Evolutionary conservation across 192 early-diverging fungal species (phyloP), one percentile per base, ranked within the genome.

Genomic region (Backusella macrospora): DNA sequence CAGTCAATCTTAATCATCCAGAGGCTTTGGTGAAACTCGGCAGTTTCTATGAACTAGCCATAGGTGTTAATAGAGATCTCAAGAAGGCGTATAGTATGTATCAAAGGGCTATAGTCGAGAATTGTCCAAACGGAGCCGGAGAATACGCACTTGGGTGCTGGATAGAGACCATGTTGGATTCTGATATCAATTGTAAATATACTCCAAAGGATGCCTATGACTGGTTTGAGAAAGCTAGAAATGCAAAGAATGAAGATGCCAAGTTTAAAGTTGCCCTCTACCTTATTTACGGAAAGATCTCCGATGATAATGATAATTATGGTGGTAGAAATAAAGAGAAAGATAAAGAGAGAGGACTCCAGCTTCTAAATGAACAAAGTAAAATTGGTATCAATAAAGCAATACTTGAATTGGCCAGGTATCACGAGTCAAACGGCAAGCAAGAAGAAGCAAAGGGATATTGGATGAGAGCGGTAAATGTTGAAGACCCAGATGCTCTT

Each of bases 101-200:
- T 5, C 42, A n/a, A 21, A 21, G 26, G 21, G 65, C 65, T 21
- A 23, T 67, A 45, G 39, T 18, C 8, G 7, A 45, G 5, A 21
- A 13, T 1, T 67, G 65, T 29, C 65, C 21, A 13, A 21, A 67
- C n/a, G 65, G 65, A 42, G 23, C 14, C 9, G 18, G 38, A 5
- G 65, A 67, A 40, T 67, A 67, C 13, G 65, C 65, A 43, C 39
- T 67, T 21, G 65, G 65, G n/a, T 67, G 65, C 39, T 67, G 37
- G 39, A 18, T 13, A 21, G 65, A 67, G 43, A 45, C 65, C 14
- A 12, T 21, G 6, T 2, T 44, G 14, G 18, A 67, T 10, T 67
- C n/a, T 10, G 10, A 42, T 13, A 10, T 13, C 8, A 0, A 18
- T 7, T 21, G 26, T 59, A 9, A 59, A 59, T 26, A 59, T 18